Evolutionary conservation across 495 filamentous ascomycete species (phyloP).

Genomic region (Aspergillus sparsus): DNA sequence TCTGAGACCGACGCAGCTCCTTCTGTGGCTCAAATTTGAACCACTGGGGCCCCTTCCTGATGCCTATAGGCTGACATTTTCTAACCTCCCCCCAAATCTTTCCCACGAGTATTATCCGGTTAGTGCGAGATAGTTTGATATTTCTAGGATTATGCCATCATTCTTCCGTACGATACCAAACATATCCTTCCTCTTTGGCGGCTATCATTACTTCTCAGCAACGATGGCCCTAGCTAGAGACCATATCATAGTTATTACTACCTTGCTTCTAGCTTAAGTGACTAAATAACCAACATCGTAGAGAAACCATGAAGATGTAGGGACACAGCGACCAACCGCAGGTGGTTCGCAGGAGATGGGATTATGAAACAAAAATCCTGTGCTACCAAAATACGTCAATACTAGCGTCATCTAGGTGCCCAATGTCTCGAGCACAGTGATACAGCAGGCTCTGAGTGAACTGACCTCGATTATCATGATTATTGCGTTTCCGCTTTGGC

Average conservation of each 20-base stretch:
- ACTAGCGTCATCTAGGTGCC: slow-evolving; percentile 12
- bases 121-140: not conserved
- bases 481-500: slow-evolving; percentile 2
- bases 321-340: not conserved
- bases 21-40: slow-evolving; percentile 7
- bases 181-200: too few relatives aligned
- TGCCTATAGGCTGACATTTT: not conserved
- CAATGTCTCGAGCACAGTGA: slow-evolving; percentile 5
- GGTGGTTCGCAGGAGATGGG: not conserved
- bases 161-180: not conserved
- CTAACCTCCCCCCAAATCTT: not conserved
- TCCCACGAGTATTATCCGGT: not conserved
- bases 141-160: not conserved
- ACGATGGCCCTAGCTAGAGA: too few relatives aligned
- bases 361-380: slow-evolving; percentile 4
- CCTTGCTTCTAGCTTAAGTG: too few relatives aligned
- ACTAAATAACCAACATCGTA: too few relatives aligned
- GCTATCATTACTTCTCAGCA: too few relatives aligned
- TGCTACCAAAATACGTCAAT: slow-evolving; percentile 15
- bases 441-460: not conserved
- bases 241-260: too few relatives aligned
- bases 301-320: not conserved
- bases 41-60: not conserved
- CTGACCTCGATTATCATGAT: not conserved
- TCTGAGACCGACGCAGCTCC: slow-evolving; percentile 1